Base-by-base conservation (phyloP, 176 grass and related monocot genomes). In the Juncus inflexus region DNA sequence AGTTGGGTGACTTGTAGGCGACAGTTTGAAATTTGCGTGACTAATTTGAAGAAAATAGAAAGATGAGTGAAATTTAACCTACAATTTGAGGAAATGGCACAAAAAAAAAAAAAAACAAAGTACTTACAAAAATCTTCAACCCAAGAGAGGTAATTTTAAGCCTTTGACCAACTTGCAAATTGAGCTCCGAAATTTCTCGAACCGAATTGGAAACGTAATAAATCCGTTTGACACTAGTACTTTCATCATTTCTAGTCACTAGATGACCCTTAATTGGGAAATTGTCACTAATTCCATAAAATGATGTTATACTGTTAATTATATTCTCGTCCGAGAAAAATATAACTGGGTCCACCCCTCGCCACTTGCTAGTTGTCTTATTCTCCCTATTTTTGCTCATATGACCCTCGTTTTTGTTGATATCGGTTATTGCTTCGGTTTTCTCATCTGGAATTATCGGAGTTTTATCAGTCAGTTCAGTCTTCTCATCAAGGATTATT, bases 81-180 rank as follows among this genome's bases (percentile, higher is more conserved):
- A 63, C 10, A 62, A 28, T 58, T 0, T 8, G 8, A 58, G 47
- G 52, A 70, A 4, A 36, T 60, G 8, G 14, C 53, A 63, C 53
- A 7, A 37, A n/a, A 52, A 9, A 60, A 10, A 74, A n/a, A 37
- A 79, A 3, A 62, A 52, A 43, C 35, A 47, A 37, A 55, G 55
- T 37, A 84, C 94, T 79, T 92, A 97, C 94, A 79, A 97, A 97
- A 70, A 97, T 86, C 63, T 97, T 92, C 65, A 97, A 79, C 38
- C 94, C 94, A 42, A 97, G 80, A 62, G 94, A 97, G 4, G 94
- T 89, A 45, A 97, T 86, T 65, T 97, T 97, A 45, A 97, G 83
- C 14, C 87, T 62, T 72, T 86, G 74, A 3, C 94, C 94, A 35
- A 89, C 69, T 83, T 89, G 86, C 61, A 86, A 16, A 73, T 97